A percentile compares a stretch with the other conserved stretches of the same genome.
phyloP scores from a whole-genome alignment of 805 yeast genomes.

The Debaryomyces hansenii region DNA sequence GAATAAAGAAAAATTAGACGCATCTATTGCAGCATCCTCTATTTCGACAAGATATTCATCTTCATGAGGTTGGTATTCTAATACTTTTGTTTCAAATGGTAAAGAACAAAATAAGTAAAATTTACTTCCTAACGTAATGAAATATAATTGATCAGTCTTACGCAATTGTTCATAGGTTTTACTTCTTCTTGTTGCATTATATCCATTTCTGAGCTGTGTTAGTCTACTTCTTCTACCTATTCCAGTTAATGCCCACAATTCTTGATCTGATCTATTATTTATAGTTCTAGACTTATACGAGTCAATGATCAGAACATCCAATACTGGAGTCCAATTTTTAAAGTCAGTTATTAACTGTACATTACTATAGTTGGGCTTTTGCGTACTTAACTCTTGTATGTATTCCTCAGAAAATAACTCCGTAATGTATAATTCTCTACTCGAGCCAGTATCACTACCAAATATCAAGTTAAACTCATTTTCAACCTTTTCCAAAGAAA shows the following conservation, averaged over 20 bases:
- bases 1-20: slow-evolving; percentile 16
- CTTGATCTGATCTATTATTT: slow-evolving; percentile 26
- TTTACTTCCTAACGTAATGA: slow-evolving; percentile 15
- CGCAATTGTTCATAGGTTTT: slow-evolving; percentile 29
- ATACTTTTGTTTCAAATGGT: slow-evolving; percentile 37
- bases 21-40: slow-evolving; percentile 14
- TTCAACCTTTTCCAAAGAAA: slow-evolving; percentile 22
- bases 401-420: slow-evolving; percentile 18
- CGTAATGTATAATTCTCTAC: slow-evolving; percentile 33
- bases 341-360: slow-evolving; percentile 28
- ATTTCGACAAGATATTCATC: slow-evolving; percentile 27
- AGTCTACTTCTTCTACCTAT: slow-evolving; percentile 32
- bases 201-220: slow-evolving; percentile 34
- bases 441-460: slow-evolving; percentile 42
- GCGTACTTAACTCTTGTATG: neutral
- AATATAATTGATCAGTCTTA: slow-evolving; percentile 23
- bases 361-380: slow-evolving; percentile 17
- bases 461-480: slow-evolving; percentile 28
- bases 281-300: slow-evolving; percentile 18
- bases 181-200: slow-evolving; percentile 22
- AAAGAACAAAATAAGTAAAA: slow-evolving; percentile 34
- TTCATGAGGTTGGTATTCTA: slow-evolving; percentile 27
- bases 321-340: slow-evolving; percentile 49
- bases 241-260: slow-evolving; percentile 45
- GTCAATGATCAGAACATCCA: slow-evolving; percentile 40